Evolutionary conservation across 768 basidiomycete species (phyloP), one percentile per base, ranked within the genome.

Genomic region (Pleurotus sapidus): DNA sequence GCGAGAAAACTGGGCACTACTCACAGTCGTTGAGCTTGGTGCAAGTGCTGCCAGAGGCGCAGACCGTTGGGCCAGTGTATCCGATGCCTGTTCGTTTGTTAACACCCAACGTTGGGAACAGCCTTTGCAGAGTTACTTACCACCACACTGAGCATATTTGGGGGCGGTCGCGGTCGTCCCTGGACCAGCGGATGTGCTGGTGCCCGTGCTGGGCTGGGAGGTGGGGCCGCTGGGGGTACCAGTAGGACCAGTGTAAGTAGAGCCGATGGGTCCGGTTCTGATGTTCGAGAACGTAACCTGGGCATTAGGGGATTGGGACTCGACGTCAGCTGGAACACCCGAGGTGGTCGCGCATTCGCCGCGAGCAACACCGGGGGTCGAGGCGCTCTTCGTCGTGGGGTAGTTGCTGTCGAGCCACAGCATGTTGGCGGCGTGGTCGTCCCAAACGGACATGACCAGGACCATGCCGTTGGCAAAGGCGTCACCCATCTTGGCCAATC

Each of bases 251-350:
- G 23, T 34, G 57, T 55, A 55, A 6, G 50, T 55, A 20, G 56
- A 60, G 14, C 72, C 72, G 62, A 76, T 72, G 63, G 63, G 61
- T 38, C 75, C 76, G 61, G 68, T 71, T 66, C 68, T 72, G 68
- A 76, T 77, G 70, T 76, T 76, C 24, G 74, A 75, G 69, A 62
- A 77, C 47, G 64, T 67, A 64, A 77, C 75, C 27, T 62, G 63
- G 18, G 71, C 68, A 59, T 60, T 64, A 23, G 73, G 59, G 59
- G 49, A 49, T 50, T 67, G 55, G 15, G 70, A 50, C 67, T 75
- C 74, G 62, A 77, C 73, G 45, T 70, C 65, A 14, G 64, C 59
- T 42, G 76, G 74, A 7, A 61, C 64, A 56, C 76, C 76, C 15
- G 73, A 73, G 23, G 65, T 61, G 46, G 74, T 73, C 3, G 75